Base-by-base conservation (phyloP, 352 stramenopile species). In the Globisporangium orthogonon region DNA sequence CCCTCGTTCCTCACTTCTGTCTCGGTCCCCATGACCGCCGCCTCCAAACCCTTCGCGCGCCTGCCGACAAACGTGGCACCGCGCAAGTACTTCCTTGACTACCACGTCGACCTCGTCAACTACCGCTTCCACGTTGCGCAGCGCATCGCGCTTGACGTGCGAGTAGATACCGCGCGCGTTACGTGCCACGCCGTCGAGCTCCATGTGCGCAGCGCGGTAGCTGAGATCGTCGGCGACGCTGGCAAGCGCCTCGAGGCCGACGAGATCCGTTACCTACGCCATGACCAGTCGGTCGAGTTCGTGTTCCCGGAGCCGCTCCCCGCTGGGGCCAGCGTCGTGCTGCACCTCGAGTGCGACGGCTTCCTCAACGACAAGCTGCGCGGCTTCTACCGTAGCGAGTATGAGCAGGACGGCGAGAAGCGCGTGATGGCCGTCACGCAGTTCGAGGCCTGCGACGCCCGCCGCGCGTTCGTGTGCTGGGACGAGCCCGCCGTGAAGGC, bases 401-500 rank as follows among this genome's bases (percentile, higher is more conserved):
- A 99, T 73, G 82, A 95, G 37, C 76, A 94, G 48, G 73, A 98
- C 23, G 82, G 89, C 11, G 78, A 97, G 61, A 86, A 80, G 54
- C 93, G 96, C 58, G 85, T 97, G 66, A 97, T 99, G 61, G 95
- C 94, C 1, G 94, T 92, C 56, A 89, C 80, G 62, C 78, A 91
- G 62, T 92, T 91, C 51, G 73, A 84, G 62, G 83, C 86, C 28
- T 88, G 89, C 54, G 84, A 97, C 60, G 86, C 87, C 28, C 85
- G 96, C 52, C 83, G 94, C 18, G 95, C 93, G 47, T 99, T 99
- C 62, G 96, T 97, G 14, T 99, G 97, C 76, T 98, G 95, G 86
- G 97, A 99, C 66, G 97, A 99, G 73, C 97, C 97, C 4, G 86
- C 91, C 31, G 75, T 97, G 30, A 99, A 99, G 71, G 95, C 96